Evolutionary conservation across 1,139 yeast genomes (phyloP).

Genomic region (Candida sp.): DNA sequence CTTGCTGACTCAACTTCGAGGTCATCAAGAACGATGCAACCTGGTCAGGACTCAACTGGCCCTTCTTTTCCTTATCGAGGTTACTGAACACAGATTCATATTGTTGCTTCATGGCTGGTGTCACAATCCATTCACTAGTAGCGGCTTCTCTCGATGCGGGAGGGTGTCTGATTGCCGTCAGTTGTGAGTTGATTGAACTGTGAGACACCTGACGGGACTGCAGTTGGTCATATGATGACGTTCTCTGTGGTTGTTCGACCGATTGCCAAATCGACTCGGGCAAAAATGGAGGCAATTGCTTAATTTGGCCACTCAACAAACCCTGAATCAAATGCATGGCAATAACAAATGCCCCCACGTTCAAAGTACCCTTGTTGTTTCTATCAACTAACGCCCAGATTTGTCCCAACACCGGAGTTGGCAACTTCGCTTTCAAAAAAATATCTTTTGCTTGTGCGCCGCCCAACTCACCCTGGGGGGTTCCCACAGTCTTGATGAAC

Average conservation of each 20-base stretch:
- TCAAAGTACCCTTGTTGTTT: slow-evolving; percentile 71
- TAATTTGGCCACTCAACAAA: slow-evolving; percentile 66
- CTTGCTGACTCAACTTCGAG: slow-evolving; percentile 84
- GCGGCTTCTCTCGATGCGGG: slow-evolving; percentile 16
- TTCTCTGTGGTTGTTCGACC: slow-evolving; percentile 24
- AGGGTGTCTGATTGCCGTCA: slow-evolving; percentile 41
- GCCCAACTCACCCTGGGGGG: slow-evolving; percentile 47
- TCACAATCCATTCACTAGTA: slow-evolving; percentile 65
- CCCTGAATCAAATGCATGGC: slow-evolving; percentile 98
- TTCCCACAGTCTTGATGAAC: slow-evolving; percentile 76
- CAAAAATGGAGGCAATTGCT: slow-evolving; percentile 68
- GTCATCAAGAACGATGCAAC: slow-evolving; percentile 91
- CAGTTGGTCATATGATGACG: background rate
- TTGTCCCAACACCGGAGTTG: slow-evolving; percentile 76
- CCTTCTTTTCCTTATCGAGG: slow-evolving; percentile 68
- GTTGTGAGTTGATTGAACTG: slow-evolving; percentile 58
- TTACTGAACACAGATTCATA: slow-evolving; percentile 80
- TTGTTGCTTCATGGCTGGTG: slow-evolving; percentile 73
- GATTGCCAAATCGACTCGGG: slow-evolving; percentile 74
- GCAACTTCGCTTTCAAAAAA: slow-evolving; percentile 85
- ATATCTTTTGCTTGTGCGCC: slow-evolving; percentile 86
- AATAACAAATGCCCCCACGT: slow-evolving; percentile 76
- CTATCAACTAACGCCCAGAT: slow-evolving; percentile 91
- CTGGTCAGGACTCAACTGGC: slow-evolving; percentile 73
- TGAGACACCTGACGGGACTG: slow-evolving; percentile 39